Conservation (phyloP, 805 yeast species). For the Wickerhamomyces hampshirensis region DNA sequence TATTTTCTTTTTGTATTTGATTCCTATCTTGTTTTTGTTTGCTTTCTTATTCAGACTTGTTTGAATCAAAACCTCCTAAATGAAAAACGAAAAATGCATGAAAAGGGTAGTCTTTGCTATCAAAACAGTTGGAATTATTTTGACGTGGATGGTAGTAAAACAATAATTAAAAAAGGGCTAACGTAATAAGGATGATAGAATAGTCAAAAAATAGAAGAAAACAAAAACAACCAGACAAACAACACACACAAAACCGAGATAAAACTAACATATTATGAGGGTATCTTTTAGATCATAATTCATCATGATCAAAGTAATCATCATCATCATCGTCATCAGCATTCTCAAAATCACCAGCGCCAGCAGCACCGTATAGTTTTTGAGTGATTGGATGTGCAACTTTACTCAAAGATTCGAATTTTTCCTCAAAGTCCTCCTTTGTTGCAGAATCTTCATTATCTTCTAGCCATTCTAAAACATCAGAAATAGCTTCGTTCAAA, state of each 20-base stretch:
- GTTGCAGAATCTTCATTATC: constrained; percentile 84
- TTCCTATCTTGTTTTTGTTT: background rate
- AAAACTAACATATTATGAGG: too few relatives aligned
- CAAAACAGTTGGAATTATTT: background rate
- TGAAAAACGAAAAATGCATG: too few relatives aligned
- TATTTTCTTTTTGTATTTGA: background rate
- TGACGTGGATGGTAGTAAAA: too few relatives aligned
- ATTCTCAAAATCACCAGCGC: constrained; percentile 40
- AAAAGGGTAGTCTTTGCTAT: background rate
- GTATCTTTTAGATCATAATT: constrained; percentile 45
- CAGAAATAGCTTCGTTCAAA: constrained; percentile 80
- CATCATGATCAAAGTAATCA: constrained; percentile 61
- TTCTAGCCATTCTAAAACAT: constrained; percentile 82
- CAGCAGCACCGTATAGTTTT: constrained; percentile 67
- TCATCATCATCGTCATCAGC: constrained; percentile 53
- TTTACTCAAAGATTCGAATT: constrained; percentile 74
- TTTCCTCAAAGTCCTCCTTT: constrained; percentile 90
- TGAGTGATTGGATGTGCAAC: constrained; percentile 90
- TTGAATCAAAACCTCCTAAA: too few relatives aligned
- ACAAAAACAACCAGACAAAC: background rate
- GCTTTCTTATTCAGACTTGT: too few relatives aligned
- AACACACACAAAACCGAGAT: background rate
- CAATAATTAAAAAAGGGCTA: too few relatives aligned
- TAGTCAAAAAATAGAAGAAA: constrained; percentile 1
- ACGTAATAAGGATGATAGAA: constrained; percentile 1